phyloP scores from a whole-genome alignment of 495 filamentous ascomycete species.

The Wilcoxina mikolae region DNA sequence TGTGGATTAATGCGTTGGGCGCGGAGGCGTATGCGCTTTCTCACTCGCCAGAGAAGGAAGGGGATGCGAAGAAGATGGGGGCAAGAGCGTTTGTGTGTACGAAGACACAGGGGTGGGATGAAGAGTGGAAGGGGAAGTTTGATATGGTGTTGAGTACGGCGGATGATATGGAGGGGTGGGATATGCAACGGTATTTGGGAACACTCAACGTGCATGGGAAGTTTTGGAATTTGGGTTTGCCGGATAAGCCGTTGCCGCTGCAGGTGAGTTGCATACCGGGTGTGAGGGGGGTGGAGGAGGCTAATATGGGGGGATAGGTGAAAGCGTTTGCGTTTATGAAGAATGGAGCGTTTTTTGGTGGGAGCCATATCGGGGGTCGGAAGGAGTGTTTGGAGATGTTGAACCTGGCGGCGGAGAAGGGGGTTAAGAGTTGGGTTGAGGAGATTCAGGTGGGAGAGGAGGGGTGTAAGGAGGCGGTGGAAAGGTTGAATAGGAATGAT shows the following conservation, averaged over 20 bases:
- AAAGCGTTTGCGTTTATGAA: not conserved
- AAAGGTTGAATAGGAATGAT: conserved; percentile 51
- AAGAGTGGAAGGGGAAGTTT: too few relatives aligned
- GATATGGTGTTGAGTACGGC: too few relatives aligned
- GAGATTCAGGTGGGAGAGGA: conserved; percentile 52
- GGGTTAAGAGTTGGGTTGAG: conserved; percentile 56
- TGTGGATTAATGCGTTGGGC: conserved; percentile 50
- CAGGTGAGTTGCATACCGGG: too few relatives aligned
- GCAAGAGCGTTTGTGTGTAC: conserved; percentile 54
- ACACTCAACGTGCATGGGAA: too few relatives aligned
- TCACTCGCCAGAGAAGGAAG: conserved; percentile 42
- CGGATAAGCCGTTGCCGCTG: too few relatives aligned
- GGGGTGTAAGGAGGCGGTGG: conserved; percentile 56
- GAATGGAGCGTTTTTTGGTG: conserved; percentile 45
- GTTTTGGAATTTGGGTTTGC: too few relatives aligned
- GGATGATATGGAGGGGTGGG: too few relatives aligned
- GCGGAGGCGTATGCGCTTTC: conserved; percentile 55
- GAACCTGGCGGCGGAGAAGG: conserved; percentile 58
- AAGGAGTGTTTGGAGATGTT: conserved; percentile 62
- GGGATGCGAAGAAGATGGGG: conserved; percentile 46
- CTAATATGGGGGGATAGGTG: too few relatives aligned
- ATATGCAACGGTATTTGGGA: too few relatives aligned
- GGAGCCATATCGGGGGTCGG: conserved; percentile 55
- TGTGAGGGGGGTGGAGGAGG: too few relatives aligned
- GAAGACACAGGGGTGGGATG: conserved; percentile 48